Conservation (phyloP, 164 flowering plant genomes). For the Warburgia ugandensis region DNA sequence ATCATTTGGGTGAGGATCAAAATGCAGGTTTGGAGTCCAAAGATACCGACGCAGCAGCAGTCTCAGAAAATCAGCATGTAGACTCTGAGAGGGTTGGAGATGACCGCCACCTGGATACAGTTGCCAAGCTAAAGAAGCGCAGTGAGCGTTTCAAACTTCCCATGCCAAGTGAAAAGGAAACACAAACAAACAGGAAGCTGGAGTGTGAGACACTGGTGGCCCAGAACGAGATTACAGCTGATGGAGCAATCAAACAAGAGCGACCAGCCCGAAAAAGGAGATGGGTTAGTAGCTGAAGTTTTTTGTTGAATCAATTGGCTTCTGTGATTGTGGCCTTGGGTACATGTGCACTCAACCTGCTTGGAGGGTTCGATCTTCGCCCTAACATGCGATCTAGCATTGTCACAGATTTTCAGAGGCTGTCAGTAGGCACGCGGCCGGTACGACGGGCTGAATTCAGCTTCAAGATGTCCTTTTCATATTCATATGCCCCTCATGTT, state of each 20-base stretch:
- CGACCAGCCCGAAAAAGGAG: constrained; percentile 91
- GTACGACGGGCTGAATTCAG: too few species aligned
- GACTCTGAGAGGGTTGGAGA: constrained; percentile 27
- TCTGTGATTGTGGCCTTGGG: too few species aligned
- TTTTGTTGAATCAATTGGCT: too few species aligned
- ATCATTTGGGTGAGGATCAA: too few species aligned
- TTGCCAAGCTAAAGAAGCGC: constrained; percentile 84
- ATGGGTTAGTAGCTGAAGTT: constrained; percentile 72
- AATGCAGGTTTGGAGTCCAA: constrained; percentile 30
- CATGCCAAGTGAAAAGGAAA: constrained; percentile 86
- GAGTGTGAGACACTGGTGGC: constrained; percentile 46
- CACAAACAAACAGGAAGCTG: constrained; percentile 33
- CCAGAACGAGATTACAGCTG: constrained; percentile 38
- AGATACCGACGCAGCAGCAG: constrained; percentile 27
- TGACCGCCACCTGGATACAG: constrained; percentile 83
- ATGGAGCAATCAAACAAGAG: constrained; percentile 68
- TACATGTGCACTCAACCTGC: too few species aligned
- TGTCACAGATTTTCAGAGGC: too few species aligned
- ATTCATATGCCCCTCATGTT: too few species aligned
- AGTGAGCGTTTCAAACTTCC: constrained; percentile 98
- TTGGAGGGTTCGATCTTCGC: too few species aligned
- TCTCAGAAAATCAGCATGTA: constrained; percentile 5
- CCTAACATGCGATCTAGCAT: too few species aligned
- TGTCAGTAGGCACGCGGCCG: too few species aligned
- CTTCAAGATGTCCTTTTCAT: too few species aligned